Evolutionary conservation across 371 early-diverging fungal species (phyloP), one percentile per base, ranked within the genome.

Genomic region (Mucor circinelloides): DNA sequence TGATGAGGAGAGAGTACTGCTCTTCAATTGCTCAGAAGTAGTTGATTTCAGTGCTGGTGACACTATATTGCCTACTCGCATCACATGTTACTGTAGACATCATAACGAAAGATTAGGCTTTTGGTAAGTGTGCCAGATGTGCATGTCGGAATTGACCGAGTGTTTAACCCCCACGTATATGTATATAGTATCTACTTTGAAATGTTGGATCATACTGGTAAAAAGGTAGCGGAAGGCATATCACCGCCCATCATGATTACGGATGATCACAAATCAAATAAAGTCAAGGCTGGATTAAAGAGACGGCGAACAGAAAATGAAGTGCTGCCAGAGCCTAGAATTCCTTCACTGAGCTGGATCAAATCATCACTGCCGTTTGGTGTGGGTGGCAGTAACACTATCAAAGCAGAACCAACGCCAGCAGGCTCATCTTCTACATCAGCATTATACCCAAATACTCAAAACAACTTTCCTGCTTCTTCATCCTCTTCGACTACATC

Each of bases 241-340:
- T 94, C 96, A 10, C 94, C 96, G 2, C 95, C 97, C 3, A 94
- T 97, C 52, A 90, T 97, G 91, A 95, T 97, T 60, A 97, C 97
- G 1, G 97, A 97, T 69, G 97, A 97, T 72, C 97, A 97, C 82
- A 97, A 97, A 73, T 90, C 94, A 6, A 90, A 87, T 63, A 94
- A 94, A 74, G 70, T 79, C 38, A 85, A 83, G 65, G 70, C 83
- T 21, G 84, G 85, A 19, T 72, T 80, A 52, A 85, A 86, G 40
- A 73, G 84, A 17, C 68, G 72, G 15, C 83, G 82, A 32, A 71
- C 76, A 8, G 81, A 83, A 19, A 60, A 58, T 38, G 85, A 75
- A 68, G 77, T 40, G 36, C 52, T 61, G 0, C 63, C 68, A 15
- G 68, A 60, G 42, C 31, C 64, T 2, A 54, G 30, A 8, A 38